A percentile compares a stretch with the other conserved stretches of the same genome.
These are phyloP conservation scores for Calocybe gangraenosa DNA, from an alignment of 768 basidiomycete genomes.

Conservation along the genomic window DNA sequence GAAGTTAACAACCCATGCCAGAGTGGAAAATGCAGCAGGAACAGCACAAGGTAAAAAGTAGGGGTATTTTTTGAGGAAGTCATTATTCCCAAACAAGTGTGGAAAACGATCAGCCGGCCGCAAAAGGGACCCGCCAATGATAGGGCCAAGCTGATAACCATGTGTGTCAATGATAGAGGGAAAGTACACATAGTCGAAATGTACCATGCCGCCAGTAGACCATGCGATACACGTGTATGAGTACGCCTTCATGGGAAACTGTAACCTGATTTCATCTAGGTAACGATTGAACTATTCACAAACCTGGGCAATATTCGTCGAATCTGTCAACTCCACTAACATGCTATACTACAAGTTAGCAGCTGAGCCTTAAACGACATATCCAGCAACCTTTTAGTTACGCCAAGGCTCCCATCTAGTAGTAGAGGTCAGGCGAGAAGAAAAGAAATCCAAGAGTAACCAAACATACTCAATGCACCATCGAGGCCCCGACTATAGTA, in stretches of 20 bases:
- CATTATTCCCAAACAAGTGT: constrained; percentile 31
- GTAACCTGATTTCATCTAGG: background rate
- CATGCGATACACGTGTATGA: constrained; percentile 59
- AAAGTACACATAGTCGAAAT: background rate
- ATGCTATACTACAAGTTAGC: constrained; percentile 35
- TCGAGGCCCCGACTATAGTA: constrained; percentile 63
- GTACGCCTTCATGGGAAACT: constrained; percentile 60
- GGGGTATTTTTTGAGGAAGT: constrained; percentile 46
- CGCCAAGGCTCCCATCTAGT: constrained; percentile 59
- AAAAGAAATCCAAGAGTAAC: too few species aligned
- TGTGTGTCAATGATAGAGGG: background rate
- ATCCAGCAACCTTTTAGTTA: constrained; percentile 53
- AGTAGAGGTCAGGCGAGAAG: background rate
- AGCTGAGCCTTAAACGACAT: background rate
- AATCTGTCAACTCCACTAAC: constrained; percentile 71
- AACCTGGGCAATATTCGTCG: constrained; percentile 64
- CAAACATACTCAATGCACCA: constrained; percentile 65
- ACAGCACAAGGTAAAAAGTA: constrained; percentile 69
- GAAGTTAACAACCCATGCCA: constrained; percentile 49
- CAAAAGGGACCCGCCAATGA: constrained; percentile 55
- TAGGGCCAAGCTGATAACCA: constrained; percentile 36
- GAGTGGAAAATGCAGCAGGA: constrained; percentile 50
- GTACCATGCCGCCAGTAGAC: constrained; percentile 23
- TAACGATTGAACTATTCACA: constrained; percentile 8
- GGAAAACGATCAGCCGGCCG: constrained; percentile 50